Conservation (phyloP, 768 basidiomycete species). For the Russula dissimulans region DNA sequence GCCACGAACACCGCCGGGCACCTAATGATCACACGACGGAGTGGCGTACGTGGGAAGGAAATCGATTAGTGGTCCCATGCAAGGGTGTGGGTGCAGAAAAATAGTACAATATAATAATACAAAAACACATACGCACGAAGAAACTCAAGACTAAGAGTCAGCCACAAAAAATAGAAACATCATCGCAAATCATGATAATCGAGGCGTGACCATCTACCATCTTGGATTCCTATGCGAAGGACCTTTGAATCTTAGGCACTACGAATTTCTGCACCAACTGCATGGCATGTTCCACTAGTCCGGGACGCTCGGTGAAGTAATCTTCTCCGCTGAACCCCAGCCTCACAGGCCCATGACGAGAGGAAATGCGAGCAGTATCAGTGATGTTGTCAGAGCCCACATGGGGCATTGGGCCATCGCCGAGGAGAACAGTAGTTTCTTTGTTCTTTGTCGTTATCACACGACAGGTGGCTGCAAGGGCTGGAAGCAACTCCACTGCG, state of each 20-base stretch:
- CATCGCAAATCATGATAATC: not conserved
- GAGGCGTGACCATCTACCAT: not conserved
- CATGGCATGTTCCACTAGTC: slow-evolving; percentile 5
- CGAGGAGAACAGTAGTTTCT: slow-evolving; percentile 9
- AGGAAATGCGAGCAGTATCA: slow-evolving; percentile 10
- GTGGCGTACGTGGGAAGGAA: not conserved
- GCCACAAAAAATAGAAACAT: not conserved
- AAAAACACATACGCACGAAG: not conserved
- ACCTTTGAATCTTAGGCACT: not conserved
- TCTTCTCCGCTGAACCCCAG: slow-evolving; percentile 19
- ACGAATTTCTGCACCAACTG: slow-evolving; percentile 5
- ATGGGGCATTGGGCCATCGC: slow-evolving; percentile 4
- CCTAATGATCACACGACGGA: not conserved
- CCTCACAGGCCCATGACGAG: slow-evolving; percentile 12
- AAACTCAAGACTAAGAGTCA: too few species aligned
- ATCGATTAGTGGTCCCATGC: not conserved
- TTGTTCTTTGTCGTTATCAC: slow-evolving; percentile 1
- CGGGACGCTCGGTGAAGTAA: not conserved
- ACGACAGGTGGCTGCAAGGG: slow-evolving; percentile 5
- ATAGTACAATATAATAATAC: not conserved
- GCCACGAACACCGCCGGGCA: too few species aligned
- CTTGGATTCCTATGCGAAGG: not conserved
- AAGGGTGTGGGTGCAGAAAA: not conserved
- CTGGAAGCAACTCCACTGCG: slow-evolving; percentile 5
- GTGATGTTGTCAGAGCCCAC: not conserved